Evolutionary conservation across 805 yeast species (phyloP).

Genomic region (Pichia pseudocactophila): DNA sequence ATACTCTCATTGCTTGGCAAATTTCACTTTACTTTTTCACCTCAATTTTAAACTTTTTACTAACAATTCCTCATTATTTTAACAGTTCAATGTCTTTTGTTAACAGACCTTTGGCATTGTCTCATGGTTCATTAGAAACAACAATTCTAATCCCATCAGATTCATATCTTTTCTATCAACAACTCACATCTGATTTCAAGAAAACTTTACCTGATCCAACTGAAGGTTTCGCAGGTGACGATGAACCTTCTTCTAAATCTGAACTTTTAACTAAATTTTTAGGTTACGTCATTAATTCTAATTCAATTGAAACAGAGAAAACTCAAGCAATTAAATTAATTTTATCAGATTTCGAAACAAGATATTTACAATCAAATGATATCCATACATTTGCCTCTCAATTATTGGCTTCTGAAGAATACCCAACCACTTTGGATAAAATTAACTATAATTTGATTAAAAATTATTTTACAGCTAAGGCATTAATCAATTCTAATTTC

Average conservation of each 20-base stretch:
- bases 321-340: conserved; percentile 58
- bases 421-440: conserved; percentile 62
- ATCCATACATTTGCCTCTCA: conserved; percentile 83
- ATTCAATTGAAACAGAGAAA: conserved; percentile 24
- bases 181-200: conserved; percentile 77
- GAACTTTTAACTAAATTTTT: conserved; percentile 80
- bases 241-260: conserved; percentile 79
- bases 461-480: conserved; percentile 52
- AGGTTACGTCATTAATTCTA: conserved; percentile 46
- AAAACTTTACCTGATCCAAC: conserved; percentile 72
- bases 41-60: not conserved
- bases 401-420: conserved; percentile 47
- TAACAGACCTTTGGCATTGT: conserved; percentile 69
- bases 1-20: no score
- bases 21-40: no score
- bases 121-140: conserved; percentile 84
- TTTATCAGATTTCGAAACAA: conserved; percentile 74
- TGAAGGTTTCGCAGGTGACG: conserved; percentile 77
- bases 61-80: not conserved
- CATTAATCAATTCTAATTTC: conserved; percentile 20
- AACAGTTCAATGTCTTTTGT: conserved; percentile 17
- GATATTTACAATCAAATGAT: conserved; percentile 66
- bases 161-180: conserved; percentile 71
- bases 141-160: conserved; percentile 80
- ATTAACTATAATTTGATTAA: conserved; percentile 62